Evolutionary conservation across 805 yeast genomes (phyloP), one percentile per base, ranked within the genome.

Genomic region (Crinitomyces ghanaensis): DNA sequence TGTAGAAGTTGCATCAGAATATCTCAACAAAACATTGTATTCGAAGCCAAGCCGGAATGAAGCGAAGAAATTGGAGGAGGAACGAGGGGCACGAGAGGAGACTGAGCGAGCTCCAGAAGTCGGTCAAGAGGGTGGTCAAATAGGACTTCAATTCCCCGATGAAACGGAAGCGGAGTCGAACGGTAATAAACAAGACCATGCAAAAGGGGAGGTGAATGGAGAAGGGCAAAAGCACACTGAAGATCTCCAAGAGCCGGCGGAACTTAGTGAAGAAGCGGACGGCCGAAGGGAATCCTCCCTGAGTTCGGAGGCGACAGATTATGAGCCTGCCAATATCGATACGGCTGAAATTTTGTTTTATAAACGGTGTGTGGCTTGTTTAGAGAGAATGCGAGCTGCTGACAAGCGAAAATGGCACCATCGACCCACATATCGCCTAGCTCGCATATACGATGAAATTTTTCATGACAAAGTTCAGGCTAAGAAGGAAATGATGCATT

Each of bases 401-500:
- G 97, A 88, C 51, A 85, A 79, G 50, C 81, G 76, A 50, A 81
- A 74, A 34, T 85, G 96, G 96, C 93, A 85, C 34, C 97, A 91
- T 50, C 69, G 80, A 34, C 93, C 96, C 1, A 65, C 71, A 2
- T 85, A 68, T 48, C 62, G 85, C 40, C 59, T 81, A 11, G 84
- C 96, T 0, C 63, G 58, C 34, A 73, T 86, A 7, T 56, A 63
- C 12, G 66, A 59, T 33, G 71, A 73, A 2, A 77, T 74, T 3
- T 63, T 72, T 25, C 54, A 63, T 2, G 74, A 80, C 36, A 41
- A 57, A 5, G 55, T 57, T 2, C 62, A 58, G 1, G 91, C 96
- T 0, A 62, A 65, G 29, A 67, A 67, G 8, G 83, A 79, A 42
- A 71, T 88, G 70, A 60, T 70, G 1, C 50, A 63, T 0, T 59